These are phyloP conservation scores for Apiospora rasikravindrae DNA, from an alignment of 2,329 filamentous ascomycete species.

Conservation along the genomic window DNA sequence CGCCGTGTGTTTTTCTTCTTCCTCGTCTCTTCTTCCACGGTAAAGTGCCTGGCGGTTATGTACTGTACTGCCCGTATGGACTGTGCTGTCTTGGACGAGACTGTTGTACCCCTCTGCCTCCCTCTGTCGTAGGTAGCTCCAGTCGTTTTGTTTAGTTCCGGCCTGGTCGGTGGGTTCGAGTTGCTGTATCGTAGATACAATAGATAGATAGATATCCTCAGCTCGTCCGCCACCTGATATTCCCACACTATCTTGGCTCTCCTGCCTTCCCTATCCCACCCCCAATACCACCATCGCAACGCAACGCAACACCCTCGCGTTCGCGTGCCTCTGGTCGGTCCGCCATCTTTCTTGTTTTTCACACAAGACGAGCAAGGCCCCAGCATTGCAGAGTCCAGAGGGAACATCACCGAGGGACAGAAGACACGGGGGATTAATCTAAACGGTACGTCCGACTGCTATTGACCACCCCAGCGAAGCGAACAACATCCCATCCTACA, in stretches of 20 bases:
- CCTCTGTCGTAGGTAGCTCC: neutral
- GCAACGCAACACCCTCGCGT: constrained; percentile 7
- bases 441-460: neutral
- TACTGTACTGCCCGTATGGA: neutral
- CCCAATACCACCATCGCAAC: constrained; percentile 16
- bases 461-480: neutral
- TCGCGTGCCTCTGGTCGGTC: constrained; percentile 6
- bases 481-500: neutral
- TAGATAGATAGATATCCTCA: constrained; percentile 17
- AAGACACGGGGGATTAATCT: neutral
- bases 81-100: constrained; percentile 1
- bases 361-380: neutral
- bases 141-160: constrained; percentile 12
- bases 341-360: constrained; percentile 1
- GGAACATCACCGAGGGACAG: neutral
- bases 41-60: neutral
- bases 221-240: neutral
- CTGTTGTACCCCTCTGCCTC: neutral
- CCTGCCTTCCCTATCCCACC: constrained; percentile 6
- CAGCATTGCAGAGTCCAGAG: neutral
- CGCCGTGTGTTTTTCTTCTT: constrained; percentile 16
- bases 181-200: constrained; percentile 10
- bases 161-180: constrained; percentile 2
- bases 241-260: constrained; percentile 16
- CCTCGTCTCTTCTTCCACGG: constrained; percentile 9